A percentile compares a stretch with the other conserved stretches of the same genome.
Conservation (phyloP, 140 eudicot genomes). For the Stevia rebaudiana region DNA sequence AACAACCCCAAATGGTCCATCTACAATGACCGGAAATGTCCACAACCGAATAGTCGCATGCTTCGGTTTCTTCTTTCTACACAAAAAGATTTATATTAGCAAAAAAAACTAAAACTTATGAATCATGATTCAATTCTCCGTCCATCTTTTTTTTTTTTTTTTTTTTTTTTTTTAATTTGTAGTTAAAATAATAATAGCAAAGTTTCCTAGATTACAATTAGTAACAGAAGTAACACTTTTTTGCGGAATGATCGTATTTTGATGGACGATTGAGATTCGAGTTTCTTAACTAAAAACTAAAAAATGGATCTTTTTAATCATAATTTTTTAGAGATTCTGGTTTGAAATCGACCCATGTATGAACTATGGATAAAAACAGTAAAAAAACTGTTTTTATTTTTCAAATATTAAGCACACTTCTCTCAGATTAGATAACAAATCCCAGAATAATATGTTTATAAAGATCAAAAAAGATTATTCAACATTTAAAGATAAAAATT, state of each 20-base stretch:
- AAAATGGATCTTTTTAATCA: background rate
- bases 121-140: too few relatives aligned
- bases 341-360: background rate
- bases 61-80: conserved; percentile 48
- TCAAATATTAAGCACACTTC: background rate
- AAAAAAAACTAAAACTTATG: too few relatives aligned
- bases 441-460: background rate
- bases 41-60: conserved; percentile 48
- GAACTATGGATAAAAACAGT: background rate
- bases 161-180: too few relatives aligned
- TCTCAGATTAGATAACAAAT: background rate
- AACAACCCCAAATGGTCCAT: conserved; percentile 90
- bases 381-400: background rate
- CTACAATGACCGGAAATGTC: conserved; percentile 79
- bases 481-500: background rate
- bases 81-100: too few relatives aligned
- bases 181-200: too few relatives aligned
- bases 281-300: background rate
- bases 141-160: too few relatives aligned
- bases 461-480: background rate
- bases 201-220: too few relatives aligned
- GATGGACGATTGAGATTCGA: background rate
- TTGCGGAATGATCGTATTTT: background rate
- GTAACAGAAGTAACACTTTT: background rate
- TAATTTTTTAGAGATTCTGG: background rate